Evolutionary conservation across 2,329 filamentous ascomycete species (phyloP), one percentile per base, ranked within the genome.

Genomic region (Claviceps maximensis): DNA sequence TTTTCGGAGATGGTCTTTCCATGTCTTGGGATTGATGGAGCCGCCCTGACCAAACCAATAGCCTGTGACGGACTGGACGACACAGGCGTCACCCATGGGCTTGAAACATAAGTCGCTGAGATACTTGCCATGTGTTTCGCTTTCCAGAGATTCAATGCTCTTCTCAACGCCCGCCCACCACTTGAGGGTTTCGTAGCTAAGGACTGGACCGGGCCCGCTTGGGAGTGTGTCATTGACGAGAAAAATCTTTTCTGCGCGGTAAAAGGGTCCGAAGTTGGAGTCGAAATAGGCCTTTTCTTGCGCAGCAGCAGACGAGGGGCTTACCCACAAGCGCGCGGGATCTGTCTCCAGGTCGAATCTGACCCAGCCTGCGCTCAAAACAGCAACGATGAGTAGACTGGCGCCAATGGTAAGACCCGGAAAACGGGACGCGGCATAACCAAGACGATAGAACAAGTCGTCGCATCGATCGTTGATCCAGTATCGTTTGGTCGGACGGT

Each of bases 151-250:
- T 53, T 78, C 77, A 38, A 97, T 81, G 49, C 84, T 83, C 59
- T 82, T 80, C 66, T 98, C 93, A 1, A 97, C 83, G 56, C 83
- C 87, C 63, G 93, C 87, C 93, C 91, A 97, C 93, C 93, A 98
- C 27, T 77, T 73, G 10, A 98, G 74, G 0, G 87, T 96, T 9
- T 96, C 88, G 59, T 94, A 93, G 66, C 80, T 89, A 53, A 98
- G 71, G 1, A 97, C 89, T 0, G 89, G 87, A 0, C 86, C 83
- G 2, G 82, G 76, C 0, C 79, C 80, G 2, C 75, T 74, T 2
- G 76, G 61, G 0, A 77, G 66, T 0, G 83, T 89, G 59, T 96
- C 90, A 58, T 97, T 98, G 56, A 97, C 89, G 15, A 98, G 69
- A 67, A 98, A 98, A 0, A 84, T 81, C 69, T 98, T 93, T 67